A percentile compares a stretch with the other conserved stretches of the same genome.
phyloP scores from a whole-genome alignment of 2,329 filamentous ascomycete genomes.

The Colletotrichum sp. region DNA sequence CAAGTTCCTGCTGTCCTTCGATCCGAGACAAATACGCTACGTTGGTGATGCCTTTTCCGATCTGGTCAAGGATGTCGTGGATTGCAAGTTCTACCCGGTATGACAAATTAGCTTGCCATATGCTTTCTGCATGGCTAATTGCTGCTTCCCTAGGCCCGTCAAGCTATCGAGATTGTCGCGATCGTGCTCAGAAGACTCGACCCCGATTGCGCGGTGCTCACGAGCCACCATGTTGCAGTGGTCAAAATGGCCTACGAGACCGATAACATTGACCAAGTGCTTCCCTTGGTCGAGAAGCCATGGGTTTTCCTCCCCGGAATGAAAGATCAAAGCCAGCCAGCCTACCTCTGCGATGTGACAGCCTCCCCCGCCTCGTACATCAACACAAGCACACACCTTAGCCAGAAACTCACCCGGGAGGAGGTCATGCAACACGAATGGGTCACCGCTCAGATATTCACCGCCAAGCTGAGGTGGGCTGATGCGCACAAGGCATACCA shows the following conservation, averaged over 20 bases:
- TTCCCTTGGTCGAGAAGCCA: slow-evolving; percentile 67
- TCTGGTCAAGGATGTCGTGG: slow-evolving; percentile 46
- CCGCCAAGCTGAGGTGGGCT: slow-evolving; percentile 64
- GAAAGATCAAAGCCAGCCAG: slow-evolving; percentile 36
- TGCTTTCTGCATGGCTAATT: neutral
- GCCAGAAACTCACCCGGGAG: slow-evolving; percentile 53
- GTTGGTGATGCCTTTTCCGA: slow-evolving; percentile 46
- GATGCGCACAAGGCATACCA: slow-evolving; percentile 67
- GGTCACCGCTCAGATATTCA: slow-evolving; percentile 68
- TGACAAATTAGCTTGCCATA: slow-evolving; percentile 7
- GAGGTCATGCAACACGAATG: slow-evolving; percentile 72
- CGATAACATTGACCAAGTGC: slow-evolving; percentile 55
- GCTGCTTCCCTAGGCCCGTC: slow-evolving; percentile 41
- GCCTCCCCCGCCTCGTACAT: slow-evolving; percentile 63
- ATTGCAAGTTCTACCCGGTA: slow-evolving; percentile 48
- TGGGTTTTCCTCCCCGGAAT: slow-evolving; percentile 69
- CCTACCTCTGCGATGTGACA: slow-evolving; percentile 48
- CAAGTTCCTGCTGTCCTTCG: slow-evolving; percentile 52
- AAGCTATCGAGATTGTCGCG: slow-evolving; percentile 50
- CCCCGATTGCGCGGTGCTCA: slow-evolving; percentile 69
- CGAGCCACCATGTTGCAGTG: slow-evolving; percentile 64
- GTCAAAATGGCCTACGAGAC: slow-evolving; percentile 63
- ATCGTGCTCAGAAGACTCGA: slow-evolving; percentile 69
- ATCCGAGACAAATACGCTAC: slow-evolving; percentile 58
- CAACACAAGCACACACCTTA: slow-evolving; percentile 61